Percentiles rank a stretch among this genome's conserved stretches.
These are phyloP conservation scores for Haplosporangium sp. DNA, from an alignment of 371 early-diverging fungal genomes.

Conservation along the genomic window DNA sequence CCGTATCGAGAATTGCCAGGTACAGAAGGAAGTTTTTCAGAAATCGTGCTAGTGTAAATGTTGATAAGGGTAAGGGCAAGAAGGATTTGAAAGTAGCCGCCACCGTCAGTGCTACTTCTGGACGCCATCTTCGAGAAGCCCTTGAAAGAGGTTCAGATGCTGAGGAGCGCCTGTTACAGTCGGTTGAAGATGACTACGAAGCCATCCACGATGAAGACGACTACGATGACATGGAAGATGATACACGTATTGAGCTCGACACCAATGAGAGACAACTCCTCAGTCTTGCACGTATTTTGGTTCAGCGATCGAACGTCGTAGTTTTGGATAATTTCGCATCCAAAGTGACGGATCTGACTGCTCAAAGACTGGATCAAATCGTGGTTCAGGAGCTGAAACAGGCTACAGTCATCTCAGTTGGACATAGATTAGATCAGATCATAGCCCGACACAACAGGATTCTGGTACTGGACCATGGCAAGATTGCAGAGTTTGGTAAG, in stretches of 20 bases:
- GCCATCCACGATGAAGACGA: constrained; percentile 1
- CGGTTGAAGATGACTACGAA: background rate
- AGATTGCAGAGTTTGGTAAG: constrained; percentile 50
- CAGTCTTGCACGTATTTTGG: constrained; percentile 50
- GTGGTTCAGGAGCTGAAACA: constrained; percentile 35
- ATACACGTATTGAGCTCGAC: constrained; percentile 44
- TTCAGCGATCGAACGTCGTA: constrained; percentile 46
- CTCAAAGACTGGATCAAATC: constrained; percentile 52
- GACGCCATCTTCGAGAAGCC: constrained; percentile 20
- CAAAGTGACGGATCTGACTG: constrained; percentile 52
- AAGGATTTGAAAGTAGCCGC: constrained; percentile 27
- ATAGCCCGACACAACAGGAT: constrained; percentile 42
- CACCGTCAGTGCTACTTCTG: constrained; percentile 26
- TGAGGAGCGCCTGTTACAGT: constrained; percentile 21
- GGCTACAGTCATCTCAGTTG: constrained; percentile 39
- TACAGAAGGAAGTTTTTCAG: constrained; percentile 37
- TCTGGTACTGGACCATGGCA: constrained; percentile 46
- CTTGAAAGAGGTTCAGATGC: constrained; percentile 13
- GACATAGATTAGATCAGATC: constrained; percentile 50
- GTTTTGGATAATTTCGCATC: constrained; percentile 46
- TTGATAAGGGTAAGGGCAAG: constrained; percentile 23
- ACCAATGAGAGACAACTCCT: constrained; percentile 51
- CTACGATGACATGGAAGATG: constrained; percentile 22
- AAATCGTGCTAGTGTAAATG: constrained; percentile 12
- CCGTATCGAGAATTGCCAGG: constrained; percentile 17